These are phyloP conservation scores for Vaccinium myrtillus DNA, from an alignment of 148 eudicot genomes.

Conservation along the genomic window DNA sequence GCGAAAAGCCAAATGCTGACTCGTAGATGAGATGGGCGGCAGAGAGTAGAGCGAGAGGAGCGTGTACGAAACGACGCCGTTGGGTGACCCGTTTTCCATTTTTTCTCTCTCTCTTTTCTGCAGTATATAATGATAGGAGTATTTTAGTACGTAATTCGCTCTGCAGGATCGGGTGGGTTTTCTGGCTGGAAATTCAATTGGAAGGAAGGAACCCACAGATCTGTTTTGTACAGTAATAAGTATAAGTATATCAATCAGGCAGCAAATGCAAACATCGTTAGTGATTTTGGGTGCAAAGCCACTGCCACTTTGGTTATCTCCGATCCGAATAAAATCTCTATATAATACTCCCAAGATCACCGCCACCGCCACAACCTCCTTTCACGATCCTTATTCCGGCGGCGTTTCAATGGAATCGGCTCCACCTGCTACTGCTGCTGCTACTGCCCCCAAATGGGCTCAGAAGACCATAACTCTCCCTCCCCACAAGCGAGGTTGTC, in stretches of 20 bases:
- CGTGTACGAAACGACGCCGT: background rate
- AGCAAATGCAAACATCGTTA: slow-evolving; percentile 26
- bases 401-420: slow-evolving; percentile 38
- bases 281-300: slow-evolving; percentile 28
- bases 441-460: slow-evolving; percentile 70
- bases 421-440: slow-evolving; percentile 30
- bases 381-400: slow-evolving; percentile 9
- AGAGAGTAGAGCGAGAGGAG: background rate
- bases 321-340: slow-evolving; percentile 19
- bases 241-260: background rate
- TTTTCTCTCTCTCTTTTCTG: no score
- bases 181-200: background rate
- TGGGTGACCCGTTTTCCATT: background rate
- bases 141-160: no score
- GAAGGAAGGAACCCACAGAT: background rate
- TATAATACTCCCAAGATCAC: background rate
- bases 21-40: background rate
- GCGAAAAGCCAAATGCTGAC: background rate
- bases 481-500: slow-evolving; percentile 85
- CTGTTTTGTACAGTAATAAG: no score
- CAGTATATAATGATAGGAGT: no score
- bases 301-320: slow-evolving; percentile 20
- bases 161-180: no score
- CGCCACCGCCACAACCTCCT: slow-evolving; percentile 11
- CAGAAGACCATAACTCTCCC: slow-evolving; percentile 86